A percentile compares a stretch with the other conserved stretches of the same genome.
phyloP scores from a whole-genome alignment of 345 rosid genomes.

The Jatropha curcas region DNA sequence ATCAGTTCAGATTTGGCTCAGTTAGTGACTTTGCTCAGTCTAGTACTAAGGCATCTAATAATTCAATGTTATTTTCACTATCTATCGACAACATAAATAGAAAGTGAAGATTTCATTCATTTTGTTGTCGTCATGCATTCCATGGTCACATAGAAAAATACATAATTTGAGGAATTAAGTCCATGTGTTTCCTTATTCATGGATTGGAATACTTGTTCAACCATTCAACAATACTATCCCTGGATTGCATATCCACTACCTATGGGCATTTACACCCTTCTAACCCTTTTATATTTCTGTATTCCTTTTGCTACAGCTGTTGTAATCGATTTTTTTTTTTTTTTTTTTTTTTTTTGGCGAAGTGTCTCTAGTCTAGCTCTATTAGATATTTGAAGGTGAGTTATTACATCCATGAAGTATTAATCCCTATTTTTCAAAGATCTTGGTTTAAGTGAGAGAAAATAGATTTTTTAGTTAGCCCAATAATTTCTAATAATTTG shows the following conservation, averaged over 20 bases:
- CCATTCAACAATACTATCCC: neutral
- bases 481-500: conserved; percentile 1
- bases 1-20: neutral
- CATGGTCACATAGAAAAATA: neutral
- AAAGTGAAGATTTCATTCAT: neutral
- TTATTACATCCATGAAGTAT: neutral
- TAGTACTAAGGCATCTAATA: neutral
- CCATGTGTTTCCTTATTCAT: neutral
- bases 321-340: neutral
- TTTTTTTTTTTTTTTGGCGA: too few relatives aligned
- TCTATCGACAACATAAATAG: neutral
- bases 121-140: neutral
- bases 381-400: neutral
- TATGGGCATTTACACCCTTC: neutral
- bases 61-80: neutral
- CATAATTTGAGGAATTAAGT: neutral
- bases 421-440: neutral
- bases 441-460: neutral
- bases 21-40: neutral
- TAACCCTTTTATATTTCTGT: neutral
- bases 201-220: neutral
- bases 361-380: too few relatives aligned
- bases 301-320: neutral
- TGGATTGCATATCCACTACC: neutral
- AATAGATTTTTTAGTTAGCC: neutral